Percentiles rank a stretch among this genome's conserved stretches.
Evolutionary conservation across 106 monocot genomes (phyloP).

Genomic region (Gastrodia elata): DNA sequence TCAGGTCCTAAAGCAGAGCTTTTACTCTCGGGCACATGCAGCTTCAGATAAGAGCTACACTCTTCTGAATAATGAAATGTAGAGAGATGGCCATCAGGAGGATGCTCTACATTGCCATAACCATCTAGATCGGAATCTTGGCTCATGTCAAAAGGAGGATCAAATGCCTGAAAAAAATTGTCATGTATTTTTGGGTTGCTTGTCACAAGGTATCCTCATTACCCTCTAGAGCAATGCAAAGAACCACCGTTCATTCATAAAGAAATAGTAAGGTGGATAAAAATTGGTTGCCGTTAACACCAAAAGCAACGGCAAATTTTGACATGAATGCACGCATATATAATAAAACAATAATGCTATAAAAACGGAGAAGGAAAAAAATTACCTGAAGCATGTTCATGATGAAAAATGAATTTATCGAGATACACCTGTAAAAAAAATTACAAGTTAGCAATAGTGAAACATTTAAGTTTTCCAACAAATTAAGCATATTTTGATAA

Average conservation of each 20-base stretch:
- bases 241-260: neutral
- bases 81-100: slow-evolving; percentile 14
- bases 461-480: neutral
- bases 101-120: slow-evolving; percentile 14
- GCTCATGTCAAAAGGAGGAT: slow-evolving; percentile 86
- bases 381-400: slow-evolving; percentile 95
- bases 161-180: slow-evolving; percentile 88
- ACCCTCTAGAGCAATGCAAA: neutral
- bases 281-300: neutral
- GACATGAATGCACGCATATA: neutral
- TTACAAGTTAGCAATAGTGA: neutral
- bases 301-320: neutral
- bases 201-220: neutral
- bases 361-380: neutral
- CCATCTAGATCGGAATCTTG: slow-evolving; percentile 45
- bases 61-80: slow-evolving; percentile 11
- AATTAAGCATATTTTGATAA: neutral
- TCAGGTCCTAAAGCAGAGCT: slow-evolving; percentile 6
- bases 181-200: neutral
- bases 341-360: neutral
- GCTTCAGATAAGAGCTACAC: slow-evolving; percentile 10
- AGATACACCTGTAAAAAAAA: slow-evolving; percentile 75
- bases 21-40: slow-evolving; percentile 9
- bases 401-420: slow-evolving; percentile 72
- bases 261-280: neutral